Evolutionary conservation across 208 protist species (phyloP).

Genomic region (Acanthamoeba culbertsoni): DNA sequence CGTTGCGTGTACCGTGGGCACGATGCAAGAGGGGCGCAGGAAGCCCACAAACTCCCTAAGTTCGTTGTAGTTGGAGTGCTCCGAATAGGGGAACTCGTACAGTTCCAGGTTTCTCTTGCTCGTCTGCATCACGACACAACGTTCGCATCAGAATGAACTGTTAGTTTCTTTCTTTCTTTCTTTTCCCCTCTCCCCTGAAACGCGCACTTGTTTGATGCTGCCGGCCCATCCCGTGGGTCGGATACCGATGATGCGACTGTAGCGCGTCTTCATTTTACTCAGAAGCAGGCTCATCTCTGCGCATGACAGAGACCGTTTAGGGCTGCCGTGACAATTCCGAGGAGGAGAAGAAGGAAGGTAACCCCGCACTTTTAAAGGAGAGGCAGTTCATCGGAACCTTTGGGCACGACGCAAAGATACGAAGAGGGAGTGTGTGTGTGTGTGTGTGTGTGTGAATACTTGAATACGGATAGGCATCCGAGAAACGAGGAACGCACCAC

Average conservation of each 20-base stretch:
- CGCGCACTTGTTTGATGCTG: neutral
- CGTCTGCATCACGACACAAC: neutral
- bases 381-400: constrained; percentile 31
- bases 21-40: constrained; percentile 17
- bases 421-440: neutral
- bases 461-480: too few relatives aligned
- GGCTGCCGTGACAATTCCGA: neutral
- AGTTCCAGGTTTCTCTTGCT: constrained; percentile 52
- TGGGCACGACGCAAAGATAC: neutral
- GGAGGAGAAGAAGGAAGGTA: neutral
- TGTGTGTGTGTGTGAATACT: neutral
- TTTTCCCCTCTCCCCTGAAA: too few relatives aligned
- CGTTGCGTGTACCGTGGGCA: constrained; percentile 61
- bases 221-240: constrained; percentile 15
- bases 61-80: constrained; percentile 61
- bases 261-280: neutral
- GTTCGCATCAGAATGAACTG: too few relatives aligned
- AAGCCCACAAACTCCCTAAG: constrained; percentile 58
- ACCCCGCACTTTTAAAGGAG: neutral
- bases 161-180: too few relatives aligned
- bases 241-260: neutral
- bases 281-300: neutral
- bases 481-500: neutral
- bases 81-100: constrained; percentile 60
- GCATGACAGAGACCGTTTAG: neutral